These are phyloP conservation scores for Lentinus brumalis DNA, from an alignment of 768 basidiomycete species.

Conservation along the genomic window DNA sequence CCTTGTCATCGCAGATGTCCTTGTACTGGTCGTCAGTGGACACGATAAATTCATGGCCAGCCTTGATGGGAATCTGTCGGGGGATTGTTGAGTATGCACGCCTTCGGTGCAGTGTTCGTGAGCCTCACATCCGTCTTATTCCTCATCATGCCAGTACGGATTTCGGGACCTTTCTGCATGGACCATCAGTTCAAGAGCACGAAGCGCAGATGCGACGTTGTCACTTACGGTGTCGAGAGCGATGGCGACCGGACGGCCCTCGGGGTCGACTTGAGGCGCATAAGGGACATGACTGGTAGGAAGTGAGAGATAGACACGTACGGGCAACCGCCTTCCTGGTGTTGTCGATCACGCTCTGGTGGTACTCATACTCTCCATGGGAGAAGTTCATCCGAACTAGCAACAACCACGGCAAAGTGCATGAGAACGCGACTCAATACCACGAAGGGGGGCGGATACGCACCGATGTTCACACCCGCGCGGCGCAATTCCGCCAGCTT, in stretches of 20 bases:
- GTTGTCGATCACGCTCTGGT: slow-evolving; percentile 99
- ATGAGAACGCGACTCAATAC: neutral
- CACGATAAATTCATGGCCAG: slow-evolving; percentile 93
- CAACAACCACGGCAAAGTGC: slow-evolving; percentile 1
- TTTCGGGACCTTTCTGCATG: slow-evolving; percentile 95
- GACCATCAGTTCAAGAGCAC: slow-evolving; percentile 1
- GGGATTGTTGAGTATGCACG: neutral
- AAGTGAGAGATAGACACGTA: slow-evolving; percentile 36
- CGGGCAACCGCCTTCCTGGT: slow-evolving; percentile 82
- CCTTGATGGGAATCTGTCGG: slow-evolving; percentile 72
- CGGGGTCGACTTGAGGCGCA: slow-evolving; percentile 53
- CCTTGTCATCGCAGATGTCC: slow-evolving; percentile 78
- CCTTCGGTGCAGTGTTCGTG: neutral
- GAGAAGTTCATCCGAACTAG: slow-evolving; percentile 99
- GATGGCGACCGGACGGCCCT: slow-evolving; percentile 92
- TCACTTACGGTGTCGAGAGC: slow-evolving; percentile 90
- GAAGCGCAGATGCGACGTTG: neutral
- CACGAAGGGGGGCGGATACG: slow-evolving; percentile 33
- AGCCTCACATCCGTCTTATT: slow-evolving; percentile 79
- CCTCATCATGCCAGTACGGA: slow-evolving; percentile 93
- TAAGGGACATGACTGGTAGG: neutral
- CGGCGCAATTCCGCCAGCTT: slow-evolving; percentile 81
- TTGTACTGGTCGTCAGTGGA: slow-evolving; percentile 82
- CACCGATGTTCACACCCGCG: slow-evolving; percentile 97
- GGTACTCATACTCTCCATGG: slow-evolving; percentile 97